phyloP scores from a whole-genome alignment of 305 asterid genomes.

The Withania somnifera region DNA sequence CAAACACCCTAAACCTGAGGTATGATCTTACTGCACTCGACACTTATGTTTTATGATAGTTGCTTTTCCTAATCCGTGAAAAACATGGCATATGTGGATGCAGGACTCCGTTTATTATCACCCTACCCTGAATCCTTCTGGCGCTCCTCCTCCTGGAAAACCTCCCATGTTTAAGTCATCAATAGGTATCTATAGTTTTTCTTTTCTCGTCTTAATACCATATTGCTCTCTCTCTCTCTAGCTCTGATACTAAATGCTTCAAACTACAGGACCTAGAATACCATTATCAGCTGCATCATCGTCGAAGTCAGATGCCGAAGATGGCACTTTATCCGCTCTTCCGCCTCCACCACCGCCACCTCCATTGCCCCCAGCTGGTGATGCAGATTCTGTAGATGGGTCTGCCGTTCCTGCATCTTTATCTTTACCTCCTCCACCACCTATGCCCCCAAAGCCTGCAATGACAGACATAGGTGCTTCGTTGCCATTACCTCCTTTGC shows the following conservation, averaged over 20 bases:
- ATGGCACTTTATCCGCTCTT: conserved; percentile 31
- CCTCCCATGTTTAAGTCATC: conserved; percentile 98
- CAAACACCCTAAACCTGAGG: conserved; percentile 82
- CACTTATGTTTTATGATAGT: neutral
- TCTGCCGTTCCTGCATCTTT: conserved; percentile 39
- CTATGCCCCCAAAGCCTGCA: conserved; percentile 65
- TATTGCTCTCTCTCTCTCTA: neutral
- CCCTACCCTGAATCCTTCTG: conserved; percentile 97
- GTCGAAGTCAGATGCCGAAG: conserved; percentile 47
- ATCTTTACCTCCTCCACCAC: conserved; percentile 94
- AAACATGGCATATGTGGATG: conserved; percentile 20
- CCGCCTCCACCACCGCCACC: conserved; percentile 44
- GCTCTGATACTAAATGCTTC: conserved; percentile 5
- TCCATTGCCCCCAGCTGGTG: conserved; percentile 42
- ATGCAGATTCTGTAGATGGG: conserved; percentile 49
- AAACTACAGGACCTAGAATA: conserved; percentile 72
- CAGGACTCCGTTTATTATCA: conserved; percentile 98
- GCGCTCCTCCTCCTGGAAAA: conserved; percentile 99
- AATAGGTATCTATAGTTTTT: conserved; percentile 38
- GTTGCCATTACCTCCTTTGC: conserved; percentile 48
- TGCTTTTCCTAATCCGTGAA: neutral
- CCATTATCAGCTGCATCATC: conserved; percentile 75
- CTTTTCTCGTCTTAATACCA: neutral
- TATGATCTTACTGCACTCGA: conserved; percentile 19
- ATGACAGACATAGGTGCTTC: conserved; percentile 27